Percentiles rank a stretch among this genome's conserved stretches.
phyloP scores from a whole-genome alignment of 73 alveolate genomes.

The Symbiodinium pilosum region DNA sequence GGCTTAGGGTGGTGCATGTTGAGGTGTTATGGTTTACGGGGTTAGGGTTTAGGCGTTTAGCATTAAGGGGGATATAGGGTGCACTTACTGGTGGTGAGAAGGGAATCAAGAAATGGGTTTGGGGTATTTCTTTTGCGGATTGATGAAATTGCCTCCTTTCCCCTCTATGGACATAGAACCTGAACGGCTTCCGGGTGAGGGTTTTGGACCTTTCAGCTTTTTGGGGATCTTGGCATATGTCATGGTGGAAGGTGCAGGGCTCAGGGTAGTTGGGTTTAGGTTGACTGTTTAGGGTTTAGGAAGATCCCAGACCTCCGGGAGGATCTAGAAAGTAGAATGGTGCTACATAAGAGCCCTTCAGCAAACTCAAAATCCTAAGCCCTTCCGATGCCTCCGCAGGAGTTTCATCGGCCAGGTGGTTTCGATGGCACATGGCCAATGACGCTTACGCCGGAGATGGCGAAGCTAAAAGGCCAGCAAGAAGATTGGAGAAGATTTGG shows the following conservation, averaged over 20 bases:
- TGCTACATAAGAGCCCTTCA: too few relatives aligned
- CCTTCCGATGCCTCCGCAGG: neutral
- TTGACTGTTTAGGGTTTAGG: neutral
- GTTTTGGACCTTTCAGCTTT: too few relatives aligned
- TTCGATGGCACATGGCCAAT: slow-evolving; percentile 80
- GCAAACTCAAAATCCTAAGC: too few relatives aligned
- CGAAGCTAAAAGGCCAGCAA: slow-evolving; percentile 40
- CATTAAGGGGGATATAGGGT: too few relatives aligned
- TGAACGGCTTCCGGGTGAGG: too few relatives aligned
- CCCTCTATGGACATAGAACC: too few relatives aligned
- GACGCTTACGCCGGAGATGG: slow-evolving; percentile 72
- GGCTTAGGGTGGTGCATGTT: neutral
- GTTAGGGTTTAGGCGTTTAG: neutral
- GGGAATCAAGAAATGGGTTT: too few relatives aligned
- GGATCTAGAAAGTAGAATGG: neutral
- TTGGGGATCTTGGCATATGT: too few relatives aligned
- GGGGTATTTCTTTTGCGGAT: too few relatives aligned
- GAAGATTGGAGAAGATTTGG: neutral
- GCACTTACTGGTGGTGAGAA: too few relatives aligned
- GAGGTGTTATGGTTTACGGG: neutral
- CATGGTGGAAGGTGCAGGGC: neutral
- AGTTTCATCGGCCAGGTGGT: slow-evolving; percentile 73
- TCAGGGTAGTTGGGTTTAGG: neutral
- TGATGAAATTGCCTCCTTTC: too few relatives aligned
- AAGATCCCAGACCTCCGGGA: neutral